Evolutionary conservation across 768 basidiomycete genomes (phyloP).

Genomic region (Mycena haematopus): DNA sequence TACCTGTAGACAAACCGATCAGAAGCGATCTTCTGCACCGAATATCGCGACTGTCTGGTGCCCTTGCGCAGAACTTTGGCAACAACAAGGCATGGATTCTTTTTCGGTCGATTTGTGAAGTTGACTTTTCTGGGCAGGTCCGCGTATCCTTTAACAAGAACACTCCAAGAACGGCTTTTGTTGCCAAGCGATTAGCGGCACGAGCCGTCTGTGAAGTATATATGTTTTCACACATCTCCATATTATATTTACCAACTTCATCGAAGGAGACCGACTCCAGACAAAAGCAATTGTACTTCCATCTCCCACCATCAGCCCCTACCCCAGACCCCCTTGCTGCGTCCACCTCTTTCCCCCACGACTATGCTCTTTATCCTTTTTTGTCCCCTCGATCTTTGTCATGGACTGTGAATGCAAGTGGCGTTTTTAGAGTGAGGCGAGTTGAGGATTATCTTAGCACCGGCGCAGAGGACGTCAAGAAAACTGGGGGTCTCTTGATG

Average conservation of each 20-base stretch:
- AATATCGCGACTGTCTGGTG: conserved; percentile 73
- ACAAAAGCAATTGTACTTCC: conserved; percentile 31
- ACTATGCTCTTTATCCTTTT: conserved; percentile 76
- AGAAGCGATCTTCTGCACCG: conserved; percentile 56
- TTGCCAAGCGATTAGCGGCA: conserved; percentile 59
- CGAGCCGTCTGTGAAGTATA: conserved; percentile 62
- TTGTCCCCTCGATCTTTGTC: conserved; percentile 53
- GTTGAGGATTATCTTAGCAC: conserved; percentile 65
- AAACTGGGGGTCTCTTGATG: conserved; percentile 46
- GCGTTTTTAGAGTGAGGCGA: conserved; percentile 64
- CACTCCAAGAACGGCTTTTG: conserved; percentile 42
- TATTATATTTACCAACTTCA: conserved; percentile 4
- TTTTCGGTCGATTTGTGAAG: not conserved
- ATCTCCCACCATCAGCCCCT: conserved; percentile 39
- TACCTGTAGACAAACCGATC: conserved; percentile 54
- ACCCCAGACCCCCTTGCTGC: conserved; percentile 33
- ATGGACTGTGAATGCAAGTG: conserved; percentile 51
- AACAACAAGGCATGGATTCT: conserved; percentile 49
- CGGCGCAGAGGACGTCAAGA: conserved; percentile 41
- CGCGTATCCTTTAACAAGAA: conserved; percentile 56
- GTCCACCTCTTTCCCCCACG: conserved; percentile 38
- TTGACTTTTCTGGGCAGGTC: conserved; percentile 46
- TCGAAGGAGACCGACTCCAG: conserved; percentile 23
- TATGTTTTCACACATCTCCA: conserved; percentile 4
- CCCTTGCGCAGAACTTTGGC: conserved; percentile 62